Base-by-base conservation (phyloP, 148 eudicot species). In the Persicaria tinctoria region DNA sequence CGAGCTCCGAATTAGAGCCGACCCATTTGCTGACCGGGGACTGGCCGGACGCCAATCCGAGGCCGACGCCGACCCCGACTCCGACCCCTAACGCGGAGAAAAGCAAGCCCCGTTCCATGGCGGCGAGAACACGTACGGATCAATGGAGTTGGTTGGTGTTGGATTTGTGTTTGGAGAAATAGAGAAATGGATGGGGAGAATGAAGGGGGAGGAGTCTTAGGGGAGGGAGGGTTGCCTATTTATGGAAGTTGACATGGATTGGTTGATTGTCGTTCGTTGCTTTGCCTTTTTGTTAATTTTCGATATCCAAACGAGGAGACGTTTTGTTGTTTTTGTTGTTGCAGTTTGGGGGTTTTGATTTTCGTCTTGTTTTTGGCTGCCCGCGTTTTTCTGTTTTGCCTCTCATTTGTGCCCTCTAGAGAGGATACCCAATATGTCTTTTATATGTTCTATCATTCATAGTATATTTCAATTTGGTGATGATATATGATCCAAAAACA, bases 81-180 rank as follows among this genome's bases (percentile, higher is more conserved):
- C 97, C 97, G 6, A 93, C 90, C 51, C 97, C 81, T 81, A 93
- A 87, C 76, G 97, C 97, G 18, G 97, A 93, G 60, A 93, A 75
- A 27, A 90, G 49, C 62, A 86, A 76, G 72, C 89, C 80, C 83
- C 70, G 12, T 4, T 66, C 70, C 70, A 60, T 60, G 68, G 44
- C 8, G 41, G 6, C 23, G 13, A 4, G 13, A 51, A 3, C 54
- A 10, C 54, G 11, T 11, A 10, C 54, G 11, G 14, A 10, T 12
- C 4, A n/a, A 13, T 13, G 2, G 17, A 13, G 4, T 55, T 55
- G 60, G 2, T 62, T 63, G 32, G 32, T 11, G 5, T 32, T 11
- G 0, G 10, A 8, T 9, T 27, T 11, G 69, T 32, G 27, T 13
- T 38, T 63, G 69, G 7, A 11, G 41, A 14, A 44, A 66, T 38